A percentile compares a stretch with the other conserved stretches of the same genome.
Evolutionary conservation across 768 basidiomycete genomes (phyloP).

Genomic region (Calocera viscosa): DNA sequence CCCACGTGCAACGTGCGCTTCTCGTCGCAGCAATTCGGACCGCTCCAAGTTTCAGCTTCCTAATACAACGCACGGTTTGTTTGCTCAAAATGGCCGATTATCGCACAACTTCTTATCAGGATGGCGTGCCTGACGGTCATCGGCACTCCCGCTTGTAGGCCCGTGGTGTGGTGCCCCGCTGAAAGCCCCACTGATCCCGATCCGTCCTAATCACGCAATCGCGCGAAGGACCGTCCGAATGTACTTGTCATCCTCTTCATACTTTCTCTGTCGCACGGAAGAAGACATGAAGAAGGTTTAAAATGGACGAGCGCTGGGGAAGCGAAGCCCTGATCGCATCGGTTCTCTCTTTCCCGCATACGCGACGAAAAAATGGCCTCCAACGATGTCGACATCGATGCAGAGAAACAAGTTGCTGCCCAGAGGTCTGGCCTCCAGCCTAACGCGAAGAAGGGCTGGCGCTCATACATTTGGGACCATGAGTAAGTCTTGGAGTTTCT

Average conservation of each 20-base stretch:
- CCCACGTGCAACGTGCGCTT: neutral
- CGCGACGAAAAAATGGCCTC: neutral
- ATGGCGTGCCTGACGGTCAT: neutral
- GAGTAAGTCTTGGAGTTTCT: neutral
- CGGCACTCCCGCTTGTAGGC: neutral
- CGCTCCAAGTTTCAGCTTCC: slow-evolving; percentile 3
- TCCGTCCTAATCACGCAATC: neutral
- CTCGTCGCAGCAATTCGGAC: neutral
- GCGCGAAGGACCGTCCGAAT: neutral
- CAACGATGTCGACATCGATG: neutral
- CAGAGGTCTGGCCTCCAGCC: neutral
- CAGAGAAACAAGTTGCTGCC: neutral
- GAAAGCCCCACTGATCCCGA: neutral
- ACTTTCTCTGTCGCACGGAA: neutral
- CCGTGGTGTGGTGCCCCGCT: neutral
- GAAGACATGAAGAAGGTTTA: neutral
- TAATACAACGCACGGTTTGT: neutral
- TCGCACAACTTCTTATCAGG: slow-evolving; percentile 8
- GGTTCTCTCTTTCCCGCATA: neutral
- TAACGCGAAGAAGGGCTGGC: neutral
- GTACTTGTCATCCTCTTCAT: neutral
- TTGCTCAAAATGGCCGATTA: slow-evolving; percentile 5
- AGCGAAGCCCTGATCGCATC: neutral
- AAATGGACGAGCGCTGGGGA: neutral
- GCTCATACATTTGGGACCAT: slow-evolving; percentile 2